Conservation (phyloP, 805 yeast species). For the Candida rishiriensis region DNA sequence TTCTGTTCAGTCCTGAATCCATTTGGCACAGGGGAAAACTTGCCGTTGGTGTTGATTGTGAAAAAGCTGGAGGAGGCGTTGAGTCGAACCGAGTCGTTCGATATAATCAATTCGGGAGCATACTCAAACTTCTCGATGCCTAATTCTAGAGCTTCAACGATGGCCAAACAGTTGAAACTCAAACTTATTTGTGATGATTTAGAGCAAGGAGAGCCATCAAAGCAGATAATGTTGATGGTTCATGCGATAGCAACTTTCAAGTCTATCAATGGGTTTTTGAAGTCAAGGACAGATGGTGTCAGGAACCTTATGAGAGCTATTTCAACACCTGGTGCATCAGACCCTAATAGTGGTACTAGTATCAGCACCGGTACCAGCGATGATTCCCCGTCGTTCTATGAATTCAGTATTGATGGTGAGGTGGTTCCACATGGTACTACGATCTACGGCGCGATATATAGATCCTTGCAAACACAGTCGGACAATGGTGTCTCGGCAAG, state of each 20-base stretch:
- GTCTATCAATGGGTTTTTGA: conserved; percentile 45
- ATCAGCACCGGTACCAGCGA: conserved; percentile 5
- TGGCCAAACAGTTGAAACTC: conserved; percentile 69
- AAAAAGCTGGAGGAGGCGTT: conserved; percentile 66
- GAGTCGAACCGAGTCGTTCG: conserved; percentile 70
- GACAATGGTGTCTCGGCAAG: conserved; percentile 40
- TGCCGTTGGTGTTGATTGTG: conserved; percentile 44
- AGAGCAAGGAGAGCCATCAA: conserved; percentile 22
- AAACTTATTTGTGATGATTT: conserved; percentile 41
- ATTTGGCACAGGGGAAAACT: conserved; percentile 26
- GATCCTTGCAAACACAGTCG: conserved; percentile 37
- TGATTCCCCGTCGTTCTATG: conserved; percentile 36
- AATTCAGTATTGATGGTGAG: conserved; percentile 56
- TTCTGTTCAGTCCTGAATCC: conserved; percentile 33
- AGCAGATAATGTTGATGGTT: conserved; percentile 40
- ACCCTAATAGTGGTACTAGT: neutral
- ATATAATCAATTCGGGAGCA: conserved; percentile 48
- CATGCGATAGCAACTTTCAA: conserved; percentile 61
- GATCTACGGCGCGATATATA: conserved; percentile 68
- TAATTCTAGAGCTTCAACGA: conserved; percentile 44
- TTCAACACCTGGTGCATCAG: conserved; percentile 7
- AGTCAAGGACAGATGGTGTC: conserved; percentile 35
- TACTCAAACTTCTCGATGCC: conserved; percentile 10
- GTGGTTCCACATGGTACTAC: conserved; percentile 62
- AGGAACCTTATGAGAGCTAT: conserved; percentile 20